These are phyloP conservation scores for Musa beccarii DNA, from an alignment of 176 grass and related monocot species.

Conservation along the genomic window DNA sequence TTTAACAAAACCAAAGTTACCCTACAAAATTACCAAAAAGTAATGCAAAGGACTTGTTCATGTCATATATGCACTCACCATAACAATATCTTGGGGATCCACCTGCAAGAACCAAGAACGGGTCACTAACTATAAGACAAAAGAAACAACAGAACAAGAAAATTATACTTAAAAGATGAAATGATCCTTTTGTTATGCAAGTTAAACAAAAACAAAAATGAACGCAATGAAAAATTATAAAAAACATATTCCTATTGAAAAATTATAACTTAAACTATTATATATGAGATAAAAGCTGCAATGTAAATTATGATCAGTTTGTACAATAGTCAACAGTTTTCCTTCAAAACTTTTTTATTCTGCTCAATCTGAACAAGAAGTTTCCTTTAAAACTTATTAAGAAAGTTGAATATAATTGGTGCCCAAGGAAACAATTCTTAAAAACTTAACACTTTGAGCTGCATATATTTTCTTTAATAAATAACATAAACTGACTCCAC, in stretches of 20 bases:
- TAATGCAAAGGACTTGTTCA: not conserved
- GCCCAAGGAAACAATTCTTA: too few relatives aligned
- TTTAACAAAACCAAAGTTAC: not conserved
- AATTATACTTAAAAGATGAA: slow-evolving; percentile 10
- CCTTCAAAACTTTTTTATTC: too few relatives aligned
- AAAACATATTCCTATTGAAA: not conserved
- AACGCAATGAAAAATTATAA: not conserved
- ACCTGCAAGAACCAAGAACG: slow-evolving; percentile 57
- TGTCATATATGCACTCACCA: slow-evolving; percentile 39
- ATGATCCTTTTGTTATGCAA: not conserved
- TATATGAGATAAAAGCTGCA: not conserved
- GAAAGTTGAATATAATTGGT: too few relatives aligned
- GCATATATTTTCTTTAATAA: not conserved
- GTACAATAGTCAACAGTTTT: too few relatives aligned
- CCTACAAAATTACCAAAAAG: not conserved
- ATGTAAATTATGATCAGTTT: not conserved
- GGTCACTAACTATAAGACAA: slow-evolving; percentile 11
- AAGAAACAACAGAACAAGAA: slow-evolving; percentile 10
- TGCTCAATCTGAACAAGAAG: too few relatives aligned
- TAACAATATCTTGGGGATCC: slow-evolving; percentile 96
- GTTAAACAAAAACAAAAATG: not conserved
- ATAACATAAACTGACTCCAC: not conserved
- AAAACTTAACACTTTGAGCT: not conserved
- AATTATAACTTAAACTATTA: not conserved
- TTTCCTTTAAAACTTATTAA: too few relatives aligned